Conservation (phyloP, 2,329 filamentous ascomycete species). For the Colletotrichum sp. region DNA sequence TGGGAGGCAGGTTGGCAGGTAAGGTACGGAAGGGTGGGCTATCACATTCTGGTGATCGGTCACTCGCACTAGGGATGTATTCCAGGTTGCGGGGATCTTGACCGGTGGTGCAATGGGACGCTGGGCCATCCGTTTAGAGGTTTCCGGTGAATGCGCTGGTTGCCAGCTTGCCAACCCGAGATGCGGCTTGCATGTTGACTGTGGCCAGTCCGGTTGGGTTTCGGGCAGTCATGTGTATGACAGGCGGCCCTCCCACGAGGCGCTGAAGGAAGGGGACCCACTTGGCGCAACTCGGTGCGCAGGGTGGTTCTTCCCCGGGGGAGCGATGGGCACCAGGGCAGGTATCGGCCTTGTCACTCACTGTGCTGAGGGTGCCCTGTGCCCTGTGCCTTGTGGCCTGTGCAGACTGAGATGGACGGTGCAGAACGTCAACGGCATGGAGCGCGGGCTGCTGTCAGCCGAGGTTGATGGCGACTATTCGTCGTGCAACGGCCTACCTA, state of each 20-base stretch:
- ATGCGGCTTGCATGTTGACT: background rate
- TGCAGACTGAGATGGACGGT: background rate
- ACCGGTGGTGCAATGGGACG: slow-evolving; percentile 14
- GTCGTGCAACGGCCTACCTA: background rate
- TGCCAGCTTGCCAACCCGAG: background rate
- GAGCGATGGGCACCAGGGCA: background rate
- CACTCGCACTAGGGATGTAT: slow-evolving; percentile 6
- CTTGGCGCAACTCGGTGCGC: slow-evolving; percentile 4
- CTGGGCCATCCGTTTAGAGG: slow-evolving; percentile 5
- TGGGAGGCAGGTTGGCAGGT: background rate
- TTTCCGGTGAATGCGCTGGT: slow-evolving; percentile 11
- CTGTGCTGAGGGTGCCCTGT: background rate
- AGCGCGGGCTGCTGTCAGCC: background rate
- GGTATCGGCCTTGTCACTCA: background rate
- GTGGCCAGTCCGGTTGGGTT: background rate
- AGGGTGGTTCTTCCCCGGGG: background rate
- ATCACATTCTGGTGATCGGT: slow-evolving; percentile 20
- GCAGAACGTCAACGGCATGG: background rate
- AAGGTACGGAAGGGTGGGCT: background rate
- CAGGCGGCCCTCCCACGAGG: background rate
- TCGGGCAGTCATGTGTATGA: background rate
- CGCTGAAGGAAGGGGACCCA: slow-evolving; percentile 17
- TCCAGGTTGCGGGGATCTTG: slow-evolving; percentile 11
- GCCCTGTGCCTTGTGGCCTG: background rate
- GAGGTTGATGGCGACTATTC: background rate